Evolutionary conservation across 192 early-diverging fungal genomes (phyloP), one percentile per base, ranked within the genome.

Genomic region (Linderina pennispora): DNA sequence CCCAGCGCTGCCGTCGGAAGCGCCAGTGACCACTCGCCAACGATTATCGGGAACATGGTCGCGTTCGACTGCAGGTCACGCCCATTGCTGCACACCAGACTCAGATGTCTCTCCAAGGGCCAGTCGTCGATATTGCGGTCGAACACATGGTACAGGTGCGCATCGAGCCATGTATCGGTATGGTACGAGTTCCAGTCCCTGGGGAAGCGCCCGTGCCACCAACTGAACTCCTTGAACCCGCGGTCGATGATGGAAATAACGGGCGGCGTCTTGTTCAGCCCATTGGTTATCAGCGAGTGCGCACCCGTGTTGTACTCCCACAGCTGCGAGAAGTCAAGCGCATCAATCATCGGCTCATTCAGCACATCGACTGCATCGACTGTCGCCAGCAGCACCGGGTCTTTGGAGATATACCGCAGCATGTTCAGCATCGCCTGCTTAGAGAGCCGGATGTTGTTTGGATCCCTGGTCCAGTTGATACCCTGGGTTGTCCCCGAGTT

Each of bases 1-100:
- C 76, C 79, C 19, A 83, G 45, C 34, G 54, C 78, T 45, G 66
- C 79, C 74, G 62, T 80, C 64, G 58, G 81, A 57, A 52, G 65
- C 8, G 84, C 84, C 37, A 81, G 44, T 7, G 86, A 84, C 65
- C 80, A 88, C 44, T 88, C 86, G 24, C 86, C 86, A 4, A 85
- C 84, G 62, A 88, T 76, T 1, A 80, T 83, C 1, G 80, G 80
- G 17, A 80, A 77, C 21, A 62, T 55, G 1, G 70, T 61, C n/a
- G 53, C 52, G 24, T 75, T 71, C 2, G 65, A 19, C 28, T 39
- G 55, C 13, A 80, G 41, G 22, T 76, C 62, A 0, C 45, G 25
- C 7, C 62, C 62, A 28, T 69, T 57, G 17, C 55, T 42, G 31
- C 62, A 62, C 17, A 65, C 62, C 21, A 71, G 58, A 14, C 43